These are phyloP conservation scores for Aspergillus affinis DNA, from an alignment of 495 filamentous ascomycete genomes.

Conservation along the genomic window DNA sequence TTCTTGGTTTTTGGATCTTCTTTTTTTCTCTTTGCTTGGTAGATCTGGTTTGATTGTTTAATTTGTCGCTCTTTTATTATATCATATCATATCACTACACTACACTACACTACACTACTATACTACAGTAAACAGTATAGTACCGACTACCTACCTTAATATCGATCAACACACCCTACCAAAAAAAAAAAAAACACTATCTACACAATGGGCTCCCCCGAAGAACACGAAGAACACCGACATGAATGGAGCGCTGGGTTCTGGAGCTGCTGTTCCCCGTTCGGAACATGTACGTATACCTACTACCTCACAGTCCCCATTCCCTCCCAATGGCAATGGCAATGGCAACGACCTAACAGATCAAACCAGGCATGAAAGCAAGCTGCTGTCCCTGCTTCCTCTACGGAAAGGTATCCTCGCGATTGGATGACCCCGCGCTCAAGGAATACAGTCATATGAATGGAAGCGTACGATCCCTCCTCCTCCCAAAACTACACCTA, in stretches of 20 bases:
- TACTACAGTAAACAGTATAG: not conserved
- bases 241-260: constrained; percentile 22
- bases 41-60: no score
- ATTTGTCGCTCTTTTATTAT: no score
- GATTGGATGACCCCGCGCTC: constrained; percentile 45
- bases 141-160: not conserved
- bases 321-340: no score
- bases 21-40: no score
- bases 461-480: constrained; percentile 39
- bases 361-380: constrained; percentile 34
- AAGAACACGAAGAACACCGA: not conserved
- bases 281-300: constrained; percentile 23
- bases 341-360: constrained; percentile 8
- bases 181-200: not conserved
- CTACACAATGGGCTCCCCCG: not conserved
- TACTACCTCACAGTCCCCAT: no score
- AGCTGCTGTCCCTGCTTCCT: constrained; percentile 55
- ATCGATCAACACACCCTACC: not conserved
- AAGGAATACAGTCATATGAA: constrained; percentile 45
- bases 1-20: no score
- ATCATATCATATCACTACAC: no score
- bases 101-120: no score
- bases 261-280: constrained; percentile 28
- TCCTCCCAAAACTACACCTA: not conserved
- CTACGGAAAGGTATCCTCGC: constrained; percentile 50